Evolutionary conservation across 2,329 filamentous ascomycete genomes (phyloP), one percentile per base, ranked within the genome.

Genomic region (Paramyrothecium sp.): DNA sequence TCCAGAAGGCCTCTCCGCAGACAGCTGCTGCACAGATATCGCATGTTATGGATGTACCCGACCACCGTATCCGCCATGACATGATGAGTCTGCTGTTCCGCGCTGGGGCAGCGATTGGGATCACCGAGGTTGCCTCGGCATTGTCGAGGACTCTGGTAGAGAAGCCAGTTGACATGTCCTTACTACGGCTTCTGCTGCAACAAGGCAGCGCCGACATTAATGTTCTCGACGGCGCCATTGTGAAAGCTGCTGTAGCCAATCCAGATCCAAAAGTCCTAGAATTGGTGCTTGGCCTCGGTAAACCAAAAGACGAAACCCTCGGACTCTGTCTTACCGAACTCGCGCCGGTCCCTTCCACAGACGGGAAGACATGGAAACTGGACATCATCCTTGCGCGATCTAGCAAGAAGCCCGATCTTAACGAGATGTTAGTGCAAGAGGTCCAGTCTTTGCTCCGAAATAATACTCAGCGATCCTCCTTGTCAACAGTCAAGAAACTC

Each of bases 181-280:
- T 86, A 2, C 66, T 85, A 1, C 70, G 70, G 4, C 67, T 81
- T 8, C 70, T 87, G 3, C 66, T 86, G 2, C 75, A 81, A 23
- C 73, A 79, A 23, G 83, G 83, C 0, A 75, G 75, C 21, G 82
- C 80, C 2, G 81, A 86, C 57, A 69, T 85, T 55, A 86, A 86
- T 58, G 69, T 74, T 11, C 69, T 79, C 3, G 70, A 74, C 1
- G 81, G 81, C 11, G 68, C 71, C 2, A 74, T 78, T 16, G 67
- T 83, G 13, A 70, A 63, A 56, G 67, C 69, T 72, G 74, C 80
- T 1, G 69, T 75, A 2, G 63, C 67, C 10, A 74, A 79, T 23
- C 69, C 76, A 0, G 80, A 86, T 47, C 75, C 76, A 0, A 73
- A 78, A 19, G 70, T 86, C 2, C 67, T 85, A 2, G 78, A 80